Percentiles rank a stretch among this genome's conserved stretches.
Evolutionary conservation across 2,329 filamentous ascomycete genomes (phyloP).

Genomic region (Ceratocystis variospora): DNA sequence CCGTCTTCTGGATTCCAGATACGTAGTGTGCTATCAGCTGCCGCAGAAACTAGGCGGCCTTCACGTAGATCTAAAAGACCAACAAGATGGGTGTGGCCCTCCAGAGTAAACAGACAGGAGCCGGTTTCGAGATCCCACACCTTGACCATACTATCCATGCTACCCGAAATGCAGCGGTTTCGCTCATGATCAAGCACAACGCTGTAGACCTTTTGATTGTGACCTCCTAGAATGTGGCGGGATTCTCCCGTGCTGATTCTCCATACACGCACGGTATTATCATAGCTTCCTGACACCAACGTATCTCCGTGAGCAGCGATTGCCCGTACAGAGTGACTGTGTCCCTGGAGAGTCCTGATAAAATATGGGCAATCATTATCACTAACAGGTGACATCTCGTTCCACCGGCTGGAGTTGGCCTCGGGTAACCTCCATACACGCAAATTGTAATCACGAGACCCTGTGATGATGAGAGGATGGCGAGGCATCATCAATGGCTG

Average conservation of each 20-base stretch:
- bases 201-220: conserved; percentile 89
- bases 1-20: conserved; percentile 96
- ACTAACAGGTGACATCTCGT: conserved; percentile 57
- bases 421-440: conserved; percentile 89
- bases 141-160: conserved; percentile 96
- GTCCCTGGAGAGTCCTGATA: conserved; percentile 70
- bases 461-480: conserved; percentile 91
- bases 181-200: conserved; percentile 85
- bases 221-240: conserved; percentile 69
- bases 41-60: conserved; percentile 83
- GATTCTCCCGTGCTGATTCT: conserved; percentile 90
- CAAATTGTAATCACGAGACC: conserved; percentile 84
- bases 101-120: conserved; percentile 70
- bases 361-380: conserved; percentile 82
- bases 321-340: conserved; percentile 85
- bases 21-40: conserved; percentile 83
- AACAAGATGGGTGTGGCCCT: conserved; percentile 84
- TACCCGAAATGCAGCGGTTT: conserved; percentile 91
- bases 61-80: conserved; percentile 81
- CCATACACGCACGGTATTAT: conserved; percentile 91
- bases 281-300: conserved; percentile 93
- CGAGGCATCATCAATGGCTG: conserved; percentile 77
- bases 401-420: conserved; percentile 60
- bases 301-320: conserved; percentile 93
- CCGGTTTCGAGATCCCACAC: conserved; percentile 92